phyloP scores from a whole-genome alignment of 208 protist species.

The Wallacemonas sp. region DNA sequence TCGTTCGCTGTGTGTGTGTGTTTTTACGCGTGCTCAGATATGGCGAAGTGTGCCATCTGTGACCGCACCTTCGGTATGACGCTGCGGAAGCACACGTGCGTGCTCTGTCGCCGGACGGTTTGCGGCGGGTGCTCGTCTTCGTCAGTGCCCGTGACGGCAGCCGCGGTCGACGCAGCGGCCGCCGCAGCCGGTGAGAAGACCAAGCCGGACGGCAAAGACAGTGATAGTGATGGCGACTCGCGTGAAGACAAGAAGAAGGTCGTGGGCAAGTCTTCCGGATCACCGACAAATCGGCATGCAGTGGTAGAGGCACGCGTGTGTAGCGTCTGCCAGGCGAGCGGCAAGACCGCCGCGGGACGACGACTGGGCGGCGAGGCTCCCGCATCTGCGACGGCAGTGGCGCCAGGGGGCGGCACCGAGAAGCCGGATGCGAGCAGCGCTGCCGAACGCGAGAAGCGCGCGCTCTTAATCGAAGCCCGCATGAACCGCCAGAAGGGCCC shows the following conservation, averaged over 20 bases:
- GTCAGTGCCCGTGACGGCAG: background rate
- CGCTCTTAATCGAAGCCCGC: conserved; percentile 38
- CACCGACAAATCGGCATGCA: background rate
- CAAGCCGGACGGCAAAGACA: conserved; percentile 1
- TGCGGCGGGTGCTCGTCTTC: conserved; percentile 56
- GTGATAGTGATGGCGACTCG: background rate
- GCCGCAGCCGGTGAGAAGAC: no score
- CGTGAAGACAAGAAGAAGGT: background rate
- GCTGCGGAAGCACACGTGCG: conserved; percentile 53
- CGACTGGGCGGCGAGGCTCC: conserved; percentile 4
- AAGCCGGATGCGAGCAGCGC: conserved; percentile 26
- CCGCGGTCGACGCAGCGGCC: conserved; percentile 3
- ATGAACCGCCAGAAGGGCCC: conserved; percentile 29
- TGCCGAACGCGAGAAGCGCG: conserved; percentile 35
- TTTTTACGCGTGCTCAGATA: background rate
- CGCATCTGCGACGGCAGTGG: background rate
- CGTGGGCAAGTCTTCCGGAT: no score
- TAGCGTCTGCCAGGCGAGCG: conserved; percentile 6
- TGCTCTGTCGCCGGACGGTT: conserved; percentile 39
- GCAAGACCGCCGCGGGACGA: background rate
- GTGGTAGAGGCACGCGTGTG: conserved; percentile 21
- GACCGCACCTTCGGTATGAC: conserved; percentile 39
- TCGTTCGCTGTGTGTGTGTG: background rate
- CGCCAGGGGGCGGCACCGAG: background rate
- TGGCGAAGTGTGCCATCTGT: conserved; percentile 43